These are phyloP conservation scores for Betula pendula DNA, from an alignment of 306 rosid genomes.

Conservation along the genomic window DNA sequence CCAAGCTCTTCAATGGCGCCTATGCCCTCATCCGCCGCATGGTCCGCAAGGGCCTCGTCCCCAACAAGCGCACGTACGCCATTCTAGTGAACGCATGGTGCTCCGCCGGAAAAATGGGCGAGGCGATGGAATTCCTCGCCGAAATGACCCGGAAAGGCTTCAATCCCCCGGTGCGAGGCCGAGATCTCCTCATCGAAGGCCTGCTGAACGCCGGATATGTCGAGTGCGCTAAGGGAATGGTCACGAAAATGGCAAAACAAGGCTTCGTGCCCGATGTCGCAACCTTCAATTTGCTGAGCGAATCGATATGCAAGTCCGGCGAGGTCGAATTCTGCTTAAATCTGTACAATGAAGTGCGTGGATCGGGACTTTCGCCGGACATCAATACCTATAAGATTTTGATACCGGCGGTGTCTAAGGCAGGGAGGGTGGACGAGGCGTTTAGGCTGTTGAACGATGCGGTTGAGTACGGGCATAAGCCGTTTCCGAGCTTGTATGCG, in stretches of 20 bases:
- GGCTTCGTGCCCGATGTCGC: slow-evolving; percentile 64
- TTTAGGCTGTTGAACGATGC: slow-evolving; percentile 63
- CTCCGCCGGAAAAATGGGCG: slow-evolving; percentile 71
- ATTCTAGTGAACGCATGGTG: slow-evolving; percentile 88
- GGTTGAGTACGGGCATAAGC: slow-evolving; percentile 64
- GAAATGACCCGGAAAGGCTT: slow-evolving; percentile 85
- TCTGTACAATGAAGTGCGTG: slow-evolving; percentile 53
- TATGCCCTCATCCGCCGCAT: slow-evolving; percentile 76
- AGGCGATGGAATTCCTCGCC: slow-evolving; percentile 63
- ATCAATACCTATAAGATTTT: slow-evolving; percentile 75
- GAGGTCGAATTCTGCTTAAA: slow-evolving; percentile 66
- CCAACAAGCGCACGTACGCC: slow-evolving; percentile 64
- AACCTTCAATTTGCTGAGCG: slow-evolving; percentile 64
- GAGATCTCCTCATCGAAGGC: slow-evolving; percentile 88
- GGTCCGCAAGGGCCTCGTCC: slow-evolving; percentile 56
- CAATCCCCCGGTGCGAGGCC: slow-evolving; percentile 81
- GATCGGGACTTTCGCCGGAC: slow-evolving; percentile 68
- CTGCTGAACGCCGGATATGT: slow-evolving; percentile 66
- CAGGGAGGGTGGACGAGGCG: slow-evolving; percentile 66
- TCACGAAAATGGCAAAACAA: slow-evolving; percentile 68
- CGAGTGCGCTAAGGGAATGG: slow-evolving; percentile 76
- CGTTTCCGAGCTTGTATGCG: slow-evolving; percentile 83
- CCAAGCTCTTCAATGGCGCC: slow-evolving; percentile 75
- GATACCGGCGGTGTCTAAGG: slow-evolving; percentile 63
- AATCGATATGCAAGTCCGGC: slow-evolving; percentile 50